Conservation (phyloP, 1,284 basidiomycete genomes). For the Trichosporon sp. region DNA sequence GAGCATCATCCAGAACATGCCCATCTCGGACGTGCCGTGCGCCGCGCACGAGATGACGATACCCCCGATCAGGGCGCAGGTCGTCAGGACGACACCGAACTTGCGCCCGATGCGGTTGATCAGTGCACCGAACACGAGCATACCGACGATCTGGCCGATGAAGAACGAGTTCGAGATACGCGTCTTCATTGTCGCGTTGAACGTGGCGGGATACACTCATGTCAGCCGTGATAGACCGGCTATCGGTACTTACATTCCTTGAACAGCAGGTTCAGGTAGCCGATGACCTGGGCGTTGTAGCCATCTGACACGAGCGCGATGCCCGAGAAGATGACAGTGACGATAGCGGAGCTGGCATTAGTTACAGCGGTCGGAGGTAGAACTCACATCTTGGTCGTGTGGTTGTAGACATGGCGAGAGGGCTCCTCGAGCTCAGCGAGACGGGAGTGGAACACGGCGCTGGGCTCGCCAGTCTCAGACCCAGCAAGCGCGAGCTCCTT, state of each 20-base stretch:
- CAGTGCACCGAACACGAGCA: constrained; percentile 61
- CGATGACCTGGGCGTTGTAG: constrained; percentile 41
- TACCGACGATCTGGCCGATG: constrained; percentile 61
- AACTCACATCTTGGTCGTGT: constrained; percentile 28
- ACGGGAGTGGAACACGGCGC: background rate
- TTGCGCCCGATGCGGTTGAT: constrained; percentile 74
- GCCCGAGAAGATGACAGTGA: constrained; percentile 36
- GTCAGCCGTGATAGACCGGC: constrained; percentile 20
- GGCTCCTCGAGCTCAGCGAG: constrained; percentile 28
- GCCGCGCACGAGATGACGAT: constrained; percentile 72
- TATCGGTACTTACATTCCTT: constrained; percentile 19
- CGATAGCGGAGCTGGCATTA: constrained; percentile 22
- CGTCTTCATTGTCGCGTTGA: constrained; percentile 67
- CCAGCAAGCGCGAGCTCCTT: constrained; percentile 2
- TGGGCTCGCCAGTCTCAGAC: background rate
- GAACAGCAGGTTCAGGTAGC: constrained; percentile 28
- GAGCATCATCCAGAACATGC: constrained; percentile 73
- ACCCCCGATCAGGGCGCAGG: constrained; percentile 70
- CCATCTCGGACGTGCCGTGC: constrained; percentile 61
- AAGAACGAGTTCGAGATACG: constrained; percentile 73
- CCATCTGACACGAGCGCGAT: constrained; percentile 42
- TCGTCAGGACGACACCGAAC: constrained; percentile 70
- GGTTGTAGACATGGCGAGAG: constrained; percentile 27
- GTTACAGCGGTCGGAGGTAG: background rate
- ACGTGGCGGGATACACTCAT: constrained; percentile 48